phyloP scores from a whole-genome alignment of 2,329 filamentous ascomycete genomes.

The Talaromyces verruculosus region DNA sequence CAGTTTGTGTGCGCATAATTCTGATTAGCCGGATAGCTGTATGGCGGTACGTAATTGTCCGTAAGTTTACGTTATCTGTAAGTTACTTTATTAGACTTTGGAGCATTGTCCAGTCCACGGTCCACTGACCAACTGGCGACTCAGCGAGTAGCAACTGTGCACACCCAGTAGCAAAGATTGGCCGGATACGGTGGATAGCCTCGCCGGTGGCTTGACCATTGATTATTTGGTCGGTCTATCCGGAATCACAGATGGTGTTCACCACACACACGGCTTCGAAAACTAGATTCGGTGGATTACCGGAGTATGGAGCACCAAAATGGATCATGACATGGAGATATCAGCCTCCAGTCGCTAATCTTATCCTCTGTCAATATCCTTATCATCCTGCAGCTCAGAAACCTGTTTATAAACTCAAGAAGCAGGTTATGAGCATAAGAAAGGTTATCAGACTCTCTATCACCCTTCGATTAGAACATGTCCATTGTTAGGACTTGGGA shows the following conservation, averaged over 20 bases:
- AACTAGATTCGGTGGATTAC: not conserved
- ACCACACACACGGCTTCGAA: not conserved
- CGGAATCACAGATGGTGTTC: not conserved
- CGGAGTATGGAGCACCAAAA: not conserved
- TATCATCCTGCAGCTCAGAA: not conserved
- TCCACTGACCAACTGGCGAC: not conserved
- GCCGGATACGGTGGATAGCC: not conserved
- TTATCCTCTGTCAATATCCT: not conserved
- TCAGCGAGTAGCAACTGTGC: not conserved
- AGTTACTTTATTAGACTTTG: constrained; percentile 12
- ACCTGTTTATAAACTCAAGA: not conserved
- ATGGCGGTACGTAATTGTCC: not conserved
- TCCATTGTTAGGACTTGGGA: not conserved
- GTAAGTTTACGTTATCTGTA: constrained; percentile 6
- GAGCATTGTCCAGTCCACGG: not conserved
- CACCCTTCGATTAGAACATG: not conserved
- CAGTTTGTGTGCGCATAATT: not conserved
- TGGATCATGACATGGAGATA: not conserved
- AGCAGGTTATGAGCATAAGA: not conserved
- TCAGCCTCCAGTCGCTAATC: not conserved
- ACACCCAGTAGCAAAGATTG: not conserved
- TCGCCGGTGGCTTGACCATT: not conserved
- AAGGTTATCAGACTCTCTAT: not conserved
- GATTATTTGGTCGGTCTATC: not conserved
- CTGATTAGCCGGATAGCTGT: not conserved